Base-by-base conservation (phyloP, 169 alveolate genomes). In the Cryptosporidium andersoni region DNA sequence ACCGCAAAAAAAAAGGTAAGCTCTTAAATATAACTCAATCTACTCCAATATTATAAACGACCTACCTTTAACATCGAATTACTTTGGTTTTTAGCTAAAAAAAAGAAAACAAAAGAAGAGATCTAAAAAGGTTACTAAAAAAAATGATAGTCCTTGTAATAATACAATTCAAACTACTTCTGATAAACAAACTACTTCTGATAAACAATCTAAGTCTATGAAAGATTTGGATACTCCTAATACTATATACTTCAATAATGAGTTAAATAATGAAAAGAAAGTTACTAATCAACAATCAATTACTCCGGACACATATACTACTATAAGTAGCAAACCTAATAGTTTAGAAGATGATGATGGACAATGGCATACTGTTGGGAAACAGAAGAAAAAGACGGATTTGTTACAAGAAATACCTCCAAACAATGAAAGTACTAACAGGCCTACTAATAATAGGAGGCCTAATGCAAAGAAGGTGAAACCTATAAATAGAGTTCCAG, bases 1-100 rank as follows among this genome's bases (percentile, higher is more conserved):
- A 1, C 60, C n/a, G 36, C 85, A 53, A 74, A 74, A 37, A 67
- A 67, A 53, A 74, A 74, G 85, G 85, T 74, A 16, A 56, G 85
- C 49, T 43, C 56, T n/a, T 16, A 34, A 34, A 34, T 53, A 53
- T 16, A 6, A 53, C 63, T 16, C 34, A 9, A 1, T 53, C 8
- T 34, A 58, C 51, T 51, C 6, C 39, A 34, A 4, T 53, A n/a
- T 11, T 8, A 4, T 64, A 3, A 62, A 6, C 16, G 5, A 3
- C 12, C 51, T 37, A 64, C 25, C 25, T 25, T 25, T 25, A 62
- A 62, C 58, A 67, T 53, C 40, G 40, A 53, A 42, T 67, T 40
- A 36, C 40, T 55, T 3, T 34, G 51, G 4, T n/a, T 25, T 16
- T 14, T 39, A 74, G 85, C 37, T 45, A 5, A 74, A 74, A 47